Evolutionary conservation across 192 early-diverging fungal genomes (phyloP).

Genomic region (Backusella australiensis): DNA sequence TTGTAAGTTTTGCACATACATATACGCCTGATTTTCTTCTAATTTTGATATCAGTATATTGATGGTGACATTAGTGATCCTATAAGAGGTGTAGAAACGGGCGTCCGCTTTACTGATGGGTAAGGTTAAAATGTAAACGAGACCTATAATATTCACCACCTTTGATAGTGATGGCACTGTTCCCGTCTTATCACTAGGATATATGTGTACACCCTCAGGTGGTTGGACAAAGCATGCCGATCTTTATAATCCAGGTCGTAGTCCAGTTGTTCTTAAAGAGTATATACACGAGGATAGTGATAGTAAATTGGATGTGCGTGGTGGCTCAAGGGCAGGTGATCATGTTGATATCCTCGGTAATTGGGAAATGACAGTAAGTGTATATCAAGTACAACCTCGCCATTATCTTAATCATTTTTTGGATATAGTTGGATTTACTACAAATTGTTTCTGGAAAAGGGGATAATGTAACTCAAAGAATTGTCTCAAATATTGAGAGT

Average conservation of each 20-base stretch:
- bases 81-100: slow-evolving; percentile 62
- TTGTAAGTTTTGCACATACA: not conserved
- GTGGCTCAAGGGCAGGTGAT: slow-evolving; percentile 73
- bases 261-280: slow-evolving; percentile 71
- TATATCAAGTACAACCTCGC: too few species aligned
- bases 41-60: slow-evolving; percentile 36
- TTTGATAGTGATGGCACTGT: slow-evolving; percentile 82
- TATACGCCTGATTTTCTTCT: not conserved
- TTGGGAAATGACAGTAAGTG: slow-evolving; percentile 2
- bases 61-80: slow-evolving; percentile 54
- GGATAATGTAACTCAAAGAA: slow-evolving; percentile 19
- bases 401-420: not conserved
- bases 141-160: not conserved
- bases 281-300: slow-evolving; percentile 56
- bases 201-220: slow-evolving; percentile 73
- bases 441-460: slow-evolving; percentile 24
- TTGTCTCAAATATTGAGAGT: slow-evolving; percentile 21
- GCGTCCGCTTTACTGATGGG: slow-evolving; percentile 68
- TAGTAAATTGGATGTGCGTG: slow-evolving; percentile 63
- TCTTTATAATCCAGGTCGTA: slow-evolving; percentile 78
- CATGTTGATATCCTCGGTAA: slow-evolving; percentile 78
- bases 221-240: slow-evolving; percentile 73
- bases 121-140: slow-evolving; percentile 22
- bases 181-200: slow-evolving; percentile 80
- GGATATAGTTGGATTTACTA: slow-evolving; percentile 22